Percentiles rank a stretch among this genome's conserved stretches.
These are phyloP conservation scores for Dendryphion nanum DNA, from an alignment of 2,329 filamentous ascomycete genomes.

Conservation along the genomic window DNA sequence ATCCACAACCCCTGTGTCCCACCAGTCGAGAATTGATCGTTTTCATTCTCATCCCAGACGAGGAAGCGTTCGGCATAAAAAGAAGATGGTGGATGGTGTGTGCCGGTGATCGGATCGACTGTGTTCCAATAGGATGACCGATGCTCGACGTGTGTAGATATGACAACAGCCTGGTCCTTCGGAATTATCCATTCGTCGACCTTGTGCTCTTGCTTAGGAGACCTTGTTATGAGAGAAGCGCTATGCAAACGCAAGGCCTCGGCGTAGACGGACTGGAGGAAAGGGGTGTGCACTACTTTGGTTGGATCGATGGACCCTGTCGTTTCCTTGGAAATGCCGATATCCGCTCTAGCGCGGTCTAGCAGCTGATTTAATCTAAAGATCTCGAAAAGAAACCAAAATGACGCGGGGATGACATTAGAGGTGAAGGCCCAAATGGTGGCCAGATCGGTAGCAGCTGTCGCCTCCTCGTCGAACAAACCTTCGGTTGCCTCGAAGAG, in stretches of 20 bases:
- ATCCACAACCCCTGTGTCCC: slow-evolving; percentile 9
- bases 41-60: neutral
- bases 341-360: neutral
- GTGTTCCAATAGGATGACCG: slow-evolving; percentile 7
- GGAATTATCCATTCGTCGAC: slow-evolving; percentile 5
- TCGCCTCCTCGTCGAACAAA: slow-evolving; percentile 9
- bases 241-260: slow-evolving; percentile 12
- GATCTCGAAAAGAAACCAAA: slow-evolving; percentile 11
- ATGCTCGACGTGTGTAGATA: slow-evolving; percentile 11
- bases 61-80: slow-evolving; percentile 10
- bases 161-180: slow-evolving; percentile 6
- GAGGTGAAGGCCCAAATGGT: slow-evolving; percentile 9
- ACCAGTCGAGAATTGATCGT: slow-evolving; percentile 6
- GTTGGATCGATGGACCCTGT: neutral
- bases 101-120: too few species aligned
- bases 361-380: neutral
- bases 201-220: slow-evolving; percentile 3
- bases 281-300: slow-evolving; percentile 1
- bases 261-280: slow-evolving; percentile 15
- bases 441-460: slow-evolving; percentile 10
- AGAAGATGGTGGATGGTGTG: neutral
- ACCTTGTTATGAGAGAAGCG: slow-evolving; percentile 5
- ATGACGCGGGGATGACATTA: slow-evolving; percentile 12
- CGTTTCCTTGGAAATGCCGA: neutral
- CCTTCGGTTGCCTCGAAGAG: slow-evolving; percentile 10